phyloP scores from a whole-genome alignment of 2,329 filamentous ascomycete species.

The Pseudocercospora crystallina region DNA sequence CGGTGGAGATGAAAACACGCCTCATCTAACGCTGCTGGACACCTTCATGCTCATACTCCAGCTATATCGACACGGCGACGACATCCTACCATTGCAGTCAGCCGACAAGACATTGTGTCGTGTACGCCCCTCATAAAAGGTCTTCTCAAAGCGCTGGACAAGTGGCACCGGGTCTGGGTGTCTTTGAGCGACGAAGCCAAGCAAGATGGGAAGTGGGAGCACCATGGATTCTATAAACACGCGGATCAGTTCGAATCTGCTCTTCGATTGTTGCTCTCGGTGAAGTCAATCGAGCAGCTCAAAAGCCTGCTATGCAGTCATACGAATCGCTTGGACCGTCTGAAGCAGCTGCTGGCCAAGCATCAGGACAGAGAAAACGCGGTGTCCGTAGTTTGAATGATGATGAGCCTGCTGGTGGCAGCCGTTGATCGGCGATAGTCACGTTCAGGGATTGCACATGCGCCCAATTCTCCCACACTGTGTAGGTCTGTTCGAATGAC shows the following conservation, averaged over 20 bases:
- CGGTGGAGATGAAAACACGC: not conserved
- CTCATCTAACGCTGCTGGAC: slow-evolving; percentile 16
- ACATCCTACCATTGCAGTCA: slow-evolving; percentile 3
- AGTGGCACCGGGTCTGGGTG: slow-evolving; percentile 17
- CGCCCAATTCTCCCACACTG: too few species aligned
- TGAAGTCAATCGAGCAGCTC: slow-evolving; percentile 3
- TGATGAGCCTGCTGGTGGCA: too few species aligned
- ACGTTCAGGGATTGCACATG: too few species aligned
- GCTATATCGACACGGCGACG: slow-evolving; percentile 14
- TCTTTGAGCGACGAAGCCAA: slow-evolving; percentile 4
- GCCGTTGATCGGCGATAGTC: too few species aligned
- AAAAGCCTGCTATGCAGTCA: slow-evolving; percentile 6
- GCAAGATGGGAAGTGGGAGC: slow-evolving; percentile 7
- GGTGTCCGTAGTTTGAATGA: too few species aligned
- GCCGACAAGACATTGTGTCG: not conserved
- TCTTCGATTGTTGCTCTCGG: slow-evolving; percentile 11
- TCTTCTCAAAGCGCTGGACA: slow-evolving; percentile 5
- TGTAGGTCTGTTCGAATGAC: too few species aligned
- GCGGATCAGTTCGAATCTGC: slow-evolving; percentile 19
- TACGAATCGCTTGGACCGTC: slow-evolving; percentile 7
- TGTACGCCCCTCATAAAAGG: not conserved
- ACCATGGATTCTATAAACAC: slow-evolving; percentile 13
- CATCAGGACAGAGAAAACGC: too few species aligned
- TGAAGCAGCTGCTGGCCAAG: slow-evolving; percentile 1
- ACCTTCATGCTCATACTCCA: slow-evolving; percentile 19